Conservation (phyloP, 1,284 basidiomycete species). For the Cryptococcus floricola region DNA sequence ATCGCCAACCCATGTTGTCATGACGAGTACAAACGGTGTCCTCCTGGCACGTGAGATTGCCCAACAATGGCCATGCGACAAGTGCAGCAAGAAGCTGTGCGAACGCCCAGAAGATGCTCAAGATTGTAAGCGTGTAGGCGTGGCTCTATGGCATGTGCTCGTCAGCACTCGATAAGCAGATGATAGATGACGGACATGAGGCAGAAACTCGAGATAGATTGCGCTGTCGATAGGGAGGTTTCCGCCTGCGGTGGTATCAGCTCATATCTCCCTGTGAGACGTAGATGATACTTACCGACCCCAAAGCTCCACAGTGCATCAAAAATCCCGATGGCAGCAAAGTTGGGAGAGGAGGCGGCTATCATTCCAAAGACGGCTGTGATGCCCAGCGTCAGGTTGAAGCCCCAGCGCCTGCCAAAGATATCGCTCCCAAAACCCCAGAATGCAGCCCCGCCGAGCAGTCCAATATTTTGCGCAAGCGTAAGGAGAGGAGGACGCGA, state of each 20-base stretch:
- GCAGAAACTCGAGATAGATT: constrained; percentile 59
- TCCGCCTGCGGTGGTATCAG: constrained; percentile 46
- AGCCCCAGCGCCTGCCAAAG: constrained; percentile 55
- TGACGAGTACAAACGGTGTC: constrained; percentile 17
- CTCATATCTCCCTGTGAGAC: no score
- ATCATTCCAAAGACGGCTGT: constrained; percentile 60
- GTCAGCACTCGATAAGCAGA: no score
- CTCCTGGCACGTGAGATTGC: constrained; percentile 20
- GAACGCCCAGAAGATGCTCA: constrained; percentile 65
- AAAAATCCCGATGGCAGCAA: constrained; percentile 55
- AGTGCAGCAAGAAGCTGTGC: constrained; percentile 47
- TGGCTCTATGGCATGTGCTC: constrained; percentile 42
- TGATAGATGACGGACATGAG: no score
- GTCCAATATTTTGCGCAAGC: constrained; percentile 35
- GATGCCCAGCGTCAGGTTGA: constrained; percentile 61
- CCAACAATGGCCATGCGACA: constrained; percentile 34
- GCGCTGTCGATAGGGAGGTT: constrained; percentile 60
- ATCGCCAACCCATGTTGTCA: constrained; percentile 46
- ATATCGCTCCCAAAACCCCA: constrained; percentile 55
- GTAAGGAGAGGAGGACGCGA: constrained; percentile 22
- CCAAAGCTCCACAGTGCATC: constrained; percentile 56
- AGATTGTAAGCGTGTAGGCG: constrained; percentile 59
- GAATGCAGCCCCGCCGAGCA: constrained; percentile 40
- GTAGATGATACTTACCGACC: constrained; percentile 23
- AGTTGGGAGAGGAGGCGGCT: constrained; percentile 57